phyloP scores from a whole-genome alignment of 2,329 filamentous ascomycete genomes.

The Talaromyces amestolkiae region DNA sequence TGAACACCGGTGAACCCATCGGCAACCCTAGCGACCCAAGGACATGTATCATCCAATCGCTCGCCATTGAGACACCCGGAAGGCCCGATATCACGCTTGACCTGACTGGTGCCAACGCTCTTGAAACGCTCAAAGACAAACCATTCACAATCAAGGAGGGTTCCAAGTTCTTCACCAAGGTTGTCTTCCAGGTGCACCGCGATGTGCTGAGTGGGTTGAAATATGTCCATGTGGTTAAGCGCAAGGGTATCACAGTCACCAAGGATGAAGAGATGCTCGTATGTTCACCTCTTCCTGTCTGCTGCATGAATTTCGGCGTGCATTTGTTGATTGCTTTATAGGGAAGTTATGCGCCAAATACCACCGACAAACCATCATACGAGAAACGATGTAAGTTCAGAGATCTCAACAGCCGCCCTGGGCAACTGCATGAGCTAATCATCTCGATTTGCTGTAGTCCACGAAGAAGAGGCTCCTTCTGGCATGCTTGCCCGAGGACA shows the following conservation, averaged over 20 bases:
- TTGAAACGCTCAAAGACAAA: constrained; percentile 78
- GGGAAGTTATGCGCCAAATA: constrained; percentile 93
- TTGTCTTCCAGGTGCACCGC: constrained; percentile 91
- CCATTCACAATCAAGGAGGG: constrained; percentile 99
- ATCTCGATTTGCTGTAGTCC: constrained; percentile 56
- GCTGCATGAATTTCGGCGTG: not conserved
- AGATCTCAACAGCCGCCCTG: not conserved
- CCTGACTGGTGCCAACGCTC: constrained; percentile 69
- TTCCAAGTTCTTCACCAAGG: constrained; percentile 89
- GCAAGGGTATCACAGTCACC: constrained; percentile 79
- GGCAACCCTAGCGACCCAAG: constrained; percentile 78
- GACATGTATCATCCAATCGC: constrained; percentile 87
- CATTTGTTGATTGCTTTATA: constrained; percentile 36
- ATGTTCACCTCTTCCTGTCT: constrained; percentile 36
- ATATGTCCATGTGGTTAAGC: constrained; percentile 91
- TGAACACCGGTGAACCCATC: constrained; percentile 68
- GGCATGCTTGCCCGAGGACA: constrained; percentile 87
- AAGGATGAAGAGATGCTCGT: constrained; percentile 99
- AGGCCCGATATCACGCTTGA: constrained; percentile 86
- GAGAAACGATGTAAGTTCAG: constrained; percentile 78
- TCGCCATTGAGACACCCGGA: constrained; percentile 81
- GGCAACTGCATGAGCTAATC: not conserved
- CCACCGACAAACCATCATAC: constrained; percentile 78
- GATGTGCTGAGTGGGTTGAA: constrained; percentile 93
- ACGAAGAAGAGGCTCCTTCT: constrained; percentile 84